Base-by-base conservation (phyloP, 2,329 filamentous ascomycete species). In the Botrytis aclada region DNA sequence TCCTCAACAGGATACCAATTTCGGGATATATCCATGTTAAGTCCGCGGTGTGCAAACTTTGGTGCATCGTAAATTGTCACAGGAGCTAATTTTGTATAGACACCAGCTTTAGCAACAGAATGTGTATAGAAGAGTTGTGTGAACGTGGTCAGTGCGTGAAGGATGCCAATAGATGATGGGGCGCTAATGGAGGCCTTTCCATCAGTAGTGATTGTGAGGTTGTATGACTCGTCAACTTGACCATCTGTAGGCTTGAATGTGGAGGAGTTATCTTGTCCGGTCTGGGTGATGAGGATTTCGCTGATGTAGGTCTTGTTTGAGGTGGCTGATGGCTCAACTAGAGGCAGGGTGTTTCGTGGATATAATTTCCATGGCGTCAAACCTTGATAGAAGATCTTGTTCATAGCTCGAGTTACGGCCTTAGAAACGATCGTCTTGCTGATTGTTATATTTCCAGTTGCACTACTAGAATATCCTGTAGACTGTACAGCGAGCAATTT, bases 351-450 rank as follows among this genome's bases (percentile, higher is more conserved):
- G 77, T 89, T 86, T 47, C 91, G 88, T 37, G 87, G 85, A 75
- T 92, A 87, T 72, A 96, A 88, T 83, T 91, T 94, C 93, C 93
- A 96, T 0, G 93, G 93, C 25, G 93, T 87, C 75, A 95, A 89
- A 77, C 88, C 89, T 73, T 90, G 84, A 39, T 87, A 82, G 81
- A 94, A 92, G 72, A 95, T 88, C 73, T 86, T 88, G 37, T 86
- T 81, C 75, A 90, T 83, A 16, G 91, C 86, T 64, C 91, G 87
- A n/a, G 85, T 84, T 32, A 91, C 83, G 43, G 84, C 89, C 39
- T 83, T 85, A 76, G 85, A 83, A 67, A 91, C 86, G 39, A 91
- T 85, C 29, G 86, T 83, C 77, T 84, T 83, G 82, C 86, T 88
- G 77, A 74, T 75, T 61, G 78, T 76, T 20, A 8, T 29, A 22